phyloP scores from a whole-genome alignment of 345 rosid species.

The Lepidium africanum region DNA sequence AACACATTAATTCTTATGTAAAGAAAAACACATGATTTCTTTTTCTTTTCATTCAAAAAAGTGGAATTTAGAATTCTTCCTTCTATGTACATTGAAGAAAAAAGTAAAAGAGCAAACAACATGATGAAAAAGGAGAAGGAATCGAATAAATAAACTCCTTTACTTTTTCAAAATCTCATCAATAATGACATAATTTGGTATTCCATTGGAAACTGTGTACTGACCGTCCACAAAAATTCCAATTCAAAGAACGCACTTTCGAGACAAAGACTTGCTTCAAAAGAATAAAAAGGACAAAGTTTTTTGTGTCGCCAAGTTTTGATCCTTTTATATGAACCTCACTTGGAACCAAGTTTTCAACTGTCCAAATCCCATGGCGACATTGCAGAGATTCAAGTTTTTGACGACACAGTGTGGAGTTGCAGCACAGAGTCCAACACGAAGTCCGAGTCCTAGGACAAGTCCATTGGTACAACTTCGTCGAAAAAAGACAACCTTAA shows the following conservation, averaged over 20 bases:
- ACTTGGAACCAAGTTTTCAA: conserved; percentile 20
- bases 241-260: conserved; percentile 51
- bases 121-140: conserved; percentile 6
- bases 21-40: background rate
- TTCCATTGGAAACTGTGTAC: conserved; percentile 12
- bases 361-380: conserved; percentile 41
- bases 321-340: conserved; percentile 38
- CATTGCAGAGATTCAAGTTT: conserved; percentile 79
- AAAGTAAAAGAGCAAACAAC: conserved; percentile 4
- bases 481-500: conserved; percentile 61
- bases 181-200: conserved; percentile 26
- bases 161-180: conserved; percentile 8
- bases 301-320: conserved; percentile 18
- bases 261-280: conserved; percentile 17
- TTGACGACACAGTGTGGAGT: conserved; percentile 85
- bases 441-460: conserved; percentile 65
- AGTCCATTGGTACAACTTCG: conserved; percentile 68
- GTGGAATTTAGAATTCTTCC: background rate
- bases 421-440: conserved; percentile 57
- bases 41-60: background rate
- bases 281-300: conserved; percentile 27
- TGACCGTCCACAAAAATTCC: conserved; percentile 36
- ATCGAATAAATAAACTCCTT: conserved; percentile 10
- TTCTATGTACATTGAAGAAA: conserved; percentile 15
- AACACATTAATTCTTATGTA: too few relatives aligned